Base-by-base conservation (phyloP, 1,284 basidiomycete genomes). In the Phellopilus nigrolimitatus region DNA sequence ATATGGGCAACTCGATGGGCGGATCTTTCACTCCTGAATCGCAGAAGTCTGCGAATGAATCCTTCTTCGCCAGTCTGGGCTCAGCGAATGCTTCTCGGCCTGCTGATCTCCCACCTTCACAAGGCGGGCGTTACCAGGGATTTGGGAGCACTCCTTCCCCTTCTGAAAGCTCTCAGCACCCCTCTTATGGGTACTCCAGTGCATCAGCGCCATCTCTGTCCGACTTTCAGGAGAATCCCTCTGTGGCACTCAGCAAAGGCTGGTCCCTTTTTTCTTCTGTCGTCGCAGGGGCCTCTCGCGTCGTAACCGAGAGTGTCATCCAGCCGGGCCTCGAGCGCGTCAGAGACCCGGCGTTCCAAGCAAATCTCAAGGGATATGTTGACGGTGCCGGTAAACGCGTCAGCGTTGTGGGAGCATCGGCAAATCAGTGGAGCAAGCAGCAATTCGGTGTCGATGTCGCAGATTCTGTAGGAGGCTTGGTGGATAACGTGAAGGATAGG, bases 111-210 rank as follows among this genome's bases (percentile, higher is more conserved):
- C 88, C 87, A 2, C 90, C 90, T 22, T 89, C 86, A 1, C 90
- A 91, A 69, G 91, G 90, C 45, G 91, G 90, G 34, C 79, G 80
- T 38, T 93, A 93, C 65, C 79, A 82, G 58, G 91, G 90, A 12
- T 94, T 94, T 64, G 90, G 90, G 4, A 88, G 68, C 60, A 84
- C 84, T 0, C 82, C 86, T 9, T 66, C 77, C 1, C 78, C 82
- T 7, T 62, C 74, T 9, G 63, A 72, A 1, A 62, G 61, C 5
- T 72, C 76, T 21, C 69, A 74, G 49, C 73, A 80, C 61, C 79
- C 83, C 12, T 78, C 84, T 1, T 81, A 75, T 59, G 72, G 74
- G 17, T 71, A 87, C 40, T 86, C 86, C 1, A 90, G 88, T 34
- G 75, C 77, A 3, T 78, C 82, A 15, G 80, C 84, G 24, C 90